Evolutionary conservation across 768 basidiomycete species (phyloP), one percentile per base, ranked within the genome.

Genomic region (Lactifluus echinatus): DNA sequence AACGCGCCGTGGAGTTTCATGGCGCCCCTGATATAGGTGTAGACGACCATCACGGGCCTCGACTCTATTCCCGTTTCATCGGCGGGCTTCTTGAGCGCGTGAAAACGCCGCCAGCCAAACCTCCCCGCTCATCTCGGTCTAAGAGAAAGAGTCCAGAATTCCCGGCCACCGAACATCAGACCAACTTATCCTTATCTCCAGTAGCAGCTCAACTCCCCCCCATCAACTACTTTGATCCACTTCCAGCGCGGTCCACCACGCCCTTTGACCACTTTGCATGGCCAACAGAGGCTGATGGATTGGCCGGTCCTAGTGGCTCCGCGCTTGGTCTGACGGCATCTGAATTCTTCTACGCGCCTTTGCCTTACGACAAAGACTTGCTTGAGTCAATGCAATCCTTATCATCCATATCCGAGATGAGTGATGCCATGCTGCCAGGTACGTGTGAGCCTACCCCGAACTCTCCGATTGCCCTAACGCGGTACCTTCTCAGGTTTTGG

Each of bases 1-100:
- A 59, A 40, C 62, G 59, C 10, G 62, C 56, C 4, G 60, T 65
- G 57, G 63, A 66, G 36, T 66, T 71, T 29, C 65, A 65, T 31
- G 60, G 65, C 26, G 60, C 64, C 12, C 55, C 69, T 8, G 66
- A 64, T 33, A 64, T 70, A 31, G 66, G 67, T 14, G 64, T 71
- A 42, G 70, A 71, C n/a, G 66, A 63, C n/a, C 58, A 63, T n/a
- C 70, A 71, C 53, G 66, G 68, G 4, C 69, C 69, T 15, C 64
- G 64, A 52, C 64, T 70, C 15, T 71, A 67, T 51, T 60, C 70
- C 12, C 67, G 68, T 26, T 71, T 71, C 65, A 50, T 71, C 14
- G 55, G 55, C 17, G 63, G 65, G 19, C 61, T 71, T 42, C 58
- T 71, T 8, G 53, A 57, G 19, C 40, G 19, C 8, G 63, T 63